Conservation (phyloP, 202 grass and related monocot genomes). For the Zizania palustris region DNA sequence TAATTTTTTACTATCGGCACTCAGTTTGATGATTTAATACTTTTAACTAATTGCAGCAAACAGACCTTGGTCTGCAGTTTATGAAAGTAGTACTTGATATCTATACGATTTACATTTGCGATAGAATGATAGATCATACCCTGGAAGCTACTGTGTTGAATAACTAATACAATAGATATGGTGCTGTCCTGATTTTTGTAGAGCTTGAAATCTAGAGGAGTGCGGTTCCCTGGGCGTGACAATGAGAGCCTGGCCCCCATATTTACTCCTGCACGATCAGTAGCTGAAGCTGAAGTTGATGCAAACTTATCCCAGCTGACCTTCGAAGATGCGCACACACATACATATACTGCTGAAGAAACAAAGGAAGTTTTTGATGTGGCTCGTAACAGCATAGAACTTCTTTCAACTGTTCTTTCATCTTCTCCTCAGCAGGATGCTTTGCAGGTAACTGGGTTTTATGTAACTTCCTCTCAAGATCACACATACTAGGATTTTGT, state of each 20-base stretch:
- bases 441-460: slow-evolving; percentile 76
- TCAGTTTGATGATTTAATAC: neutral
- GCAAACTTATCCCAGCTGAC: slow-evolving; percentile 50
- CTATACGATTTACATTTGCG: slow-evolving; percentile 27
- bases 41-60: neutral
- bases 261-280: slow-evolving; percentile 68
- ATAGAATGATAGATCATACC: neutral
- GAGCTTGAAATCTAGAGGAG: slow-evolving; percentile 97
- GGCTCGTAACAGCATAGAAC: slow-evolving; percentile 87
- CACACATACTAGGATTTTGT: slow-evolving; percentile 7
- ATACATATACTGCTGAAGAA: slow-evolving; percentile 71
- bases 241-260: slow-evolving; percentile 83
- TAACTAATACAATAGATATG: slow-evolving; percentile 20
- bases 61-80: neutral
- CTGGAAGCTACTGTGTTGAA: slow-evolving; percentile 3
- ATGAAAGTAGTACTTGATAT: slow-evolving; percentile 4
- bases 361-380: slow-evolving; percentile 95
- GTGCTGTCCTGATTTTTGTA: slow-evolving; percentile 45
- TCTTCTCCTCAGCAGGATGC: slow-evolving; percentile 89
- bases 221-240: slow-evolving; percentile 84
- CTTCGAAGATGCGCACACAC: slow-evolving; percentile 67
- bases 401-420: slow-evolving; percentile 94
- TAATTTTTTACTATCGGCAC: neutral
- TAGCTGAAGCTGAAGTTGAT: slow-evolving; percentile 63
- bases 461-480: slow-evolving; percentile 12